Evolutionary conservation across 2,329 filamentous ascomycete genomes (phyloP).

Genomic region (Trichoderma sp.): DNA sequence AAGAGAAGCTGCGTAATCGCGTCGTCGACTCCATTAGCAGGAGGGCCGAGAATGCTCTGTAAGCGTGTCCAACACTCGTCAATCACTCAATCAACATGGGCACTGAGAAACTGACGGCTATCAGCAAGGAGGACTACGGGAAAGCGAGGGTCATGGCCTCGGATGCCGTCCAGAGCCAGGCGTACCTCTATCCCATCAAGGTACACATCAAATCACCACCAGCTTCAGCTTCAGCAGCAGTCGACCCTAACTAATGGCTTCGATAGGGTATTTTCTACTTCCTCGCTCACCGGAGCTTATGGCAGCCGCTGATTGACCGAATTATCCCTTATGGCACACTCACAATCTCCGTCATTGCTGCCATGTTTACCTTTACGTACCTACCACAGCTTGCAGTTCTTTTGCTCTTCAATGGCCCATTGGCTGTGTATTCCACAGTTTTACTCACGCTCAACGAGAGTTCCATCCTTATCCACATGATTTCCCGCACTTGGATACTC

Average conservation of each 20-base stretch:
- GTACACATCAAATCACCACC: constrained; percentile 30
- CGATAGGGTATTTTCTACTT: constrained; percentile 61
- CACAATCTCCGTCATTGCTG: constrained; percentile 66
- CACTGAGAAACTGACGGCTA: neutral
- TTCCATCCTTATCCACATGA: constrained; percentile 53
- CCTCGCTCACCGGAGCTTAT: constrained; percentile 51
- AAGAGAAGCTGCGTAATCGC: constrained; percentile 29
- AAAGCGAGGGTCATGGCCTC: constrained; percentile 61
- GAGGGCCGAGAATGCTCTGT: constrained; percentile 52
- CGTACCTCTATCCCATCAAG: constrained; percentile 85
- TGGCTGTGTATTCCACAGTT: constrained; percentile 70
- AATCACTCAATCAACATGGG: neutral
- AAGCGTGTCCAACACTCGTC: constrained; percentile 16
- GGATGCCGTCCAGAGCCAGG: constrained; percentile 70
- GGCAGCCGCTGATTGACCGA: constrained; percentile 56
- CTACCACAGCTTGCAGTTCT: constrained; percentile 79
- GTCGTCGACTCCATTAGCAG: constrained; percentile 40
- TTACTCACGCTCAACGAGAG: constrained; percentile 65
- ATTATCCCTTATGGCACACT: constrained; percentile 63
- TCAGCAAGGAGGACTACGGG: constrained; percentile 66
- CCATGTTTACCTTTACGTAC: constrained; percentile 89
- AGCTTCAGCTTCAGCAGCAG: neutral
- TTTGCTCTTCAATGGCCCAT: constrained; percentile 78
- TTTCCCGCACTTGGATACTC: constrained; percentile 70
- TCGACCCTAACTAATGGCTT: neutral